Evolutionary conservation across 2,329 filamentous ascomycete genomes (phyloP).

Genomic region (Epichloe brachyelytri): DNA sequence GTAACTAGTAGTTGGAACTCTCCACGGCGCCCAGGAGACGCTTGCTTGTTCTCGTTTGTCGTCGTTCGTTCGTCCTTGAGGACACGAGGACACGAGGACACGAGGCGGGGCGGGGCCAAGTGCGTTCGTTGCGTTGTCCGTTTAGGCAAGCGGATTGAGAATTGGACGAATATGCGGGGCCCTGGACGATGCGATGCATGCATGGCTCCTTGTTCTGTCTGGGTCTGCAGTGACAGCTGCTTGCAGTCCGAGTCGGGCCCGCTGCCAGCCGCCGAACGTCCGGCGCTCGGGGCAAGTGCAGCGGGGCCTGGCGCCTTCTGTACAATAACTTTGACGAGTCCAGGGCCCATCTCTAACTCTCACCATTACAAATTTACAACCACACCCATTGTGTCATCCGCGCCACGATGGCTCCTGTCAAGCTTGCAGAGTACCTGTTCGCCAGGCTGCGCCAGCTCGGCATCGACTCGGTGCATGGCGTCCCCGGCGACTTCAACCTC

Average conservation of each 20-base stretch:
- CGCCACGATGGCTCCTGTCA: conserved; percentile 4
- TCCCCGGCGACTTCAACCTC: conserved; percentile 31
- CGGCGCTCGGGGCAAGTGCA: background rate
- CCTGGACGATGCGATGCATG: too few species aligned
- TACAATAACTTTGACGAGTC: background rate
- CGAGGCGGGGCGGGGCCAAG: background rate
- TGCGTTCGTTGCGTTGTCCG: background rate
- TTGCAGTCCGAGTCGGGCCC: background rate
- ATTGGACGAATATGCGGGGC: background rate
- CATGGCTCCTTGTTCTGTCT: background rate
- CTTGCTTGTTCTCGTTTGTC: too few species aligned
- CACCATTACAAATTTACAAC: background rate
- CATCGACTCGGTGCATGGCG: conserved; percentile 40
- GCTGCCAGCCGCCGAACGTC: background rate
- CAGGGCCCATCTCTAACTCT: background rate
- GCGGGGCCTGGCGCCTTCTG: background rate
- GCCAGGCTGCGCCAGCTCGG: conserved; percentile 44
- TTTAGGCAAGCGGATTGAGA: conserved; percentile 3
- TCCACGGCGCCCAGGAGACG: too few species aligned
- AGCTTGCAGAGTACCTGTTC: conserved; percentile 38
- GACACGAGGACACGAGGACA: background rate
- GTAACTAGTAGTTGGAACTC: too few species aligned
- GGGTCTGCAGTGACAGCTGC: background rate
- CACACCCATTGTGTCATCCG: background rate
- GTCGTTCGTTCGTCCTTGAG: too few species aligned